Base-by-base conservation (phyloP, 148 eudicot species). In the Chenopodium formosanum region DNA sequence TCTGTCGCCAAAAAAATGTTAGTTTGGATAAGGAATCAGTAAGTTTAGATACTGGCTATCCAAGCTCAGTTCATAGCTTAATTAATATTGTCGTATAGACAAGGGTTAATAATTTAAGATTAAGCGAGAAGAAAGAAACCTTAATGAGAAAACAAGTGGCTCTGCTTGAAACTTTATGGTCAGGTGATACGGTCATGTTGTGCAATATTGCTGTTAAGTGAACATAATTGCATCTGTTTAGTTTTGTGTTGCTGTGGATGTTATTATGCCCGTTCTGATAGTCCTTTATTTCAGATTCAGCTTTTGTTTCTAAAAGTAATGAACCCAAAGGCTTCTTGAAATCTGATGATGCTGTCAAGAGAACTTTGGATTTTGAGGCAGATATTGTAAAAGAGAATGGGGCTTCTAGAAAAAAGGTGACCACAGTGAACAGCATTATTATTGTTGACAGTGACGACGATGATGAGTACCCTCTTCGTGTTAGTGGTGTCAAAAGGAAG, bases 361-460 rank as follows among this genome's bases (percentile, higher is more conserved):
- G 48, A 69, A 69, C 47, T 27, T 47, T 78, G 47, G 46, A 4
- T 74, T 53, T 32, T 27, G 66, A 64, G 47, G 44, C 70, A 46
- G 85, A 50, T 23, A 11, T 20, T 47, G n/a, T 31, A 17, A 40
- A 34, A 32, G 78, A 53, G 34, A 20, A 23, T 34, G 74, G 62
- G 32, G 63, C 17, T 65, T 20, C 29, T 67, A 29, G 37, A 5
- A 56, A 52, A 68, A 47, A 34, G 68, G 73, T 19, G 52, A 20
- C 46, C 0, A 5, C 2, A 19, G 53, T 10, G 14, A 50, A 50
- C 14, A 13, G 53, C 53, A 56, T 79, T 19, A 25, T 69, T 23
- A 69, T 83, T 60, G 79, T 50, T 50, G 53, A 50, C 53, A 50
- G 53, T 13, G 53, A 79, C 56, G 68, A 79, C 31, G 86, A 83